Base-by-base conservation (phyloP, 2,329 filamentous ascomycete species). In the Fusarium pseudograminearum region DNA sequence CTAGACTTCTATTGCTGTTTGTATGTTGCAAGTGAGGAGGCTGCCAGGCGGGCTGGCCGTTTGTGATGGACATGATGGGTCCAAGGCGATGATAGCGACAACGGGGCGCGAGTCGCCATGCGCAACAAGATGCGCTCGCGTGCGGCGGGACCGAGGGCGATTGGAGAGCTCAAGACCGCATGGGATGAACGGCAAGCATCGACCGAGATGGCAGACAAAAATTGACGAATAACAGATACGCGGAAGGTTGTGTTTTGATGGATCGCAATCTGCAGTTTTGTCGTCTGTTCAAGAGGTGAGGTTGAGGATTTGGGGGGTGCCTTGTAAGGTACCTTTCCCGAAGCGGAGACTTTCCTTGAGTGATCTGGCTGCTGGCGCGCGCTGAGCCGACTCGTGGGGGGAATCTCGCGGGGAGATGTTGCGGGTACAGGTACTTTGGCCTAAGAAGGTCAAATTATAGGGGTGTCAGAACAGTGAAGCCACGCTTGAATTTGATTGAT, bases 1-100 rank as follows among this genome's bases (percentile, higher is more conserved):
- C 86, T 68, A 88, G 83, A 76, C 85, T 82, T 70, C 81, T 79
- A 72, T 77, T 83, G 65, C 81, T 84, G 77, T 82, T 82, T 70
- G 79, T 76, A 67, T 85, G 81, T 75, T 83, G 81, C 67, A 83
- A 78, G 67, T 85, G 84, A 74, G 88, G 86, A 74, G 88, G 84
- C 69, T 85, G 85, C 90, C 90, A 92, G 84, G 81, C 78, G 73
- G 86, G 82, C 83, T 90, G 88, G 82, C 88, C 86, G 82, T 90
- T 89, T 81, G 85, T 83, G 82, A 89, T 83, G 80, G 89, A 89
- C 89, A 91, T 91, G 80, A 81, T 86, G 80, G 79, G 79, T 80
- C 81, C 80, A 77, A 78, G 78, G 79, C 81, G 83, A 81, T 84
- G 83, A 78, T 80, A 80, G 80, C 80, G 80, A 82, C 79, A 76